Conservation (phyloP, 2,329 filamentous ascomycete species). For the Aureobasidium sp. region DNA sequence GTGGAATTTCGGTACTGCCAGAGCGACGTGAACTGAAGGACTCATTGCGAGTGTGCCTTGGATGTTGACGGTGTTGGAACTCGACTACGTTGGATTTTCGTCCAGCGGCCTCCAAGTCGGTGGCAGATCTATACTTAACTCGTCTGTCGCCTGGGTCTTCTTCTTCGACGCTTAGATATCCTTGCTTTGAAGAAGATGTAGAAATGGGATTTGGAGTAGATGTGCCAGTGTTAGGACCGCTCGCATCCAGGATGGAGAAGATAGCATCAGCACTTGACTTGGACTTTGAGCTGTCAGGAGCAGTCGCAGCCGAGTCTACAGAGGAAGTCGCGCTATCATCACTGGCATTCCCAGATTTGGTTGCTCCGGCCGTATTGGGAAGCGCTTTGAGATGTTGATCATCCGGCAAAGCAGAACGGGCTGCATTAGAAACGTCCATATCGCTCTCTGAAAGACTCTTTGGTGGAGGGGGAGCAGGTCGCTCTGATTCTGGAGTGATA, state of each 20-base stretch:
- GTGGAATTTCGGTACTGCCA: slow-evolving; percentile 11
- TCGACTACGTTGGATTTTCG: not conserved
- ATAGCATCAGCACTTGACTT: not conserved
- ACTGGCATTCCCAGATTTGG: not conserved
- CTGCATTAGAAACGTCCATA: not conserved
- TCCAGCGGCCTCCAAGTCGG: not conserved
- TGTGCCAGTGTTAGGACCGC: not conserved
- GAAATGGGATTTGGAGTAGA: not conserved
- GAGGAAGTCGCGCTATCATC: slow-evolving; percentile 2
- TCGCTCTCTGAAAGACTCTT: slow-evolving; percentile 9
- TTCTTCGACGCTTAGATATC: not conserved
- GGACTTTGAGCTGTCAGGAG: not conserved
- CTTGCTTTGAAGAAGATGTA: not conserved
- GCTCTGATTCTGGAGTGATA: not conserved
- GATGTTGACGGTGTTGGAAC: not conserved
- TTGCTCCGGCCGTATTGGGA: not conserved
- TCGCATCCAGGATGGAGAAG: not conserved
- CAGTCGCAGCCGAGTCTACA: slow-evolving; percentile 1
- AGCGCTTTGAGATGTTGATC: not conserved
- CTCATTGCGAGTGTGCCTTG: slow-evolving; percentile 7
- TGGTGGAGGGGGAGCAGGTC: not conserved
- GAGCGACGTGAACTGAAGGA: slow-evolving; percentile 13
- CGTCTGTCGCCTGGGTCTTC: slow-evolving; percentile 3
- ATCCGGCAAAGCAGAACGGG: not conserved
- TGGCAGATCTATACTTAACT: slow-evolving; percentile 10